Percentiles rank a stretch among this genome's conserved stretches.
phyloP scores from a whole-genome alignment of 805 yeast species.

The Cyberlindnera suaveolens region DNA sequence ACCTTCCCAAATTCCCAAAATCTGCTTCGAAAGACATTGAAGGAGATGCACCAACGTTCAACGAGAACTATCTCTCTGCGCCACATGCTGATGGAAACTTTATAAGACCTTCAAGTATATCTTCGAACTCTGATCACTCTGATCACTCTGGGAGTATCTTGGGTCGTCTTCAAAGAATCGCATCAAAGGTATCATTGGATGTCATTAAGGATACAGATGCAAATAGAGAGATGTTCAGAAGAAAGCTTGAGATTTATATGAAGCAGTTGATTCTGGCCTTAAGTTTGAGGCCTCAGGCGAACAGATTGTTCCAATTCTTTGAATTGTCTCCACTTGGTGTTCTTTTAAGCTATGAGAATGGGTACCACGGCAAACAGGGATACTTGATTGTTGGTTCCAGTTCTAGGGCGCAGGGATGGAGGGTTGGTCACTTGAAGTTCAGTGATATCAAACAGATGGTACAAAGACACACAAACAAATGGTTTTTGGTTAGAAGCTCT shows the following conservation, averaged over 20 bases:
- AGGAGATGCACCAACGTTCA: constrained; percentile 12
- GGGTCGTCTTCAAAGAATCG: constrained; percentile 11
- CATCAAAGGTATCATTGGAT: constrained; percentile 13
- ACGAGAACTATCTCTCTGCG: constrained; percentile 20
- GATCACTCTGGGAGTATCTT: constrained; percentile 8
- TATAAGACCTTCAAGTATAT: neutral
- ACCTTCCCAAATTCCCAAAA: constrained; percentile 34
- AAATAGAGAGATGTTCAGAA: constrained; percentile 24
- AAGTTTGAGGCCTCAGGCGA: constrained; percentile 73
- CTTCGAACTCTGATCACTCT: constrained; percentile 1
- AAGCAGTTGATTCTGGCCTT: constrained; percentile 52
- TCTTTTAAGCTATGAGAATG: constrained; percentile 72
- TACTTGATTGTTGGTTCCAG: constrained; percentile 71
- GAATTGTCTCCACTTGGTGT: constrained; percentile 89
- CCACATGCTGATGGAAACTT: neutral
- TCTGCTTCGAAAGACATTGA: constrained; percentile 3
- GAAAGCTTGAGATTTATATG: constrained; percentile 58
- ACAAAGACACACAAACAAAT: constrained; percentile 82
- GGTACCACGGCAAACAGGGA: constrained; percentile 87
- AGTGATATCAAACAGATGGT: constrained; percentile 83
- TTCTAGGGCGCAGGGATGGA: constrained; percentile 90
- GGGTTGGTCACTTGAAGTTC: constrained; percentile 81
- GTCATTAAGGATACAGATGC: neutral
- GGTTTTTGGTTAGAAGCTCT: constrained; percentile 84
- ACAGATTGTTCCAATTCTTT: constrained; percentile 75